phyloP scores from a whole-genome alignment of 2,329 filamentous ascomycete genomes.

The Biscogniauxia mediterranea region DNA sequence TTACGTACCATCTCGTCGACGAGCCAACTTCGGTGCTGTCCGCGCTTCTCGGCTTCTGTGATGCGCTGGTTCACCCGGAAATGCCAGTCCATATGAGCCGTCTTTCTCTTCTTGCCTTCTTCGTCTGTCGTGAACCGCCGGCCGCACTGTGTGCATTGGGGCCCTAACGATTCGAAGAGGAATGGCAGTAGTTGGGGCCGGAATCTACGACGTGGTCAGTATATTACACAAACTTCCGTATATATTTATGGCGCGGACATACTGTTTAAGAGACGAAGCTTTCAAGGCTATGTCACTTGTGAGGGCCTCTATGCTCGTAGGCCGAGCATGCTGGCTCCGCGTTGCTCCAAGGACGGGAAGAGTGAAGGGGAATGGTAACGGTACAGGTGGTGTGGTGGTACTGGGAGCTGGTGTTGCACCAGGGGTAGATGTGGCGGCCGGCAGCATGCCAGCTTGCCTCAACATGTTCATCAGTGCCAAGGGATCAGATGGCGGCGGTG shows the following conservation, averaged over 20 bases:
- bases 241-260: slow-evolving; percentile 35
- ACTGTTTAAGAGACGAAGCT: slow-evolving; percentile 71
- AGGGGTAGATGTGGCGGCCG: slow-evolving; percentile 34
- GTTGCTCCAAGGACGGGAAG: slow-evolving; percentile 36
- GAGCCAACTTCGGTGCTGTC: slow-evolving; percentile 92
- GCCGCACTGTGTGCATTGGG: slow-evolving; percentile 88
- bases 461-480: slow-evolving; percentile 65
- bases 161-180: slow-evolving; percentile 79
- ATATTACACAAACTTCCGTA: background rate
- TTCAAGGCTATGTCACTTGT: slow-evolving; percentile 59
- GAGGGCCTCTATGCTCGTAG: slow-evolving; percentile 32
- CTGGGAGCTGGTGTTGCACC: slow-evolving; percentile 36
- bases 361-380: slow-evolving; percentile 29
- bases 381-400: slow-evolving; percentile 35
- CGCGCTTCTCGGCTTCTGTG: slow-evolving; percentile 79
- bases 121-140: slow-evolving; percentile 77
- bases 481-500: slow-evolving; percentile 44
- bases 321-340: slow-evolving; percentile 28
- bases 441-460: slow-evolving; percentile 65
- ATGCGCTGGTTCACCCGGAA: slow-evolving; percentile 91
- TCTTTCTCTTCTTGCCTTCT: slow-evolving; percentile 81
- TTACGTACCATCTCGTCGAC: slow-evolving; percentile 75
- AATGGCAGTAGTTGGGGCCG: slow-evolving; percentile 70
- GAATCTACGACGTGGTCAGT: slow-evolving; percentile 48
- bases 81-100: slow-evolving; percentile 95